These are phyloP conservation scores for Picocystis sp. DNA, from an alignment of 163 green algal genomes.

Conservation along the genomic window DNA sequence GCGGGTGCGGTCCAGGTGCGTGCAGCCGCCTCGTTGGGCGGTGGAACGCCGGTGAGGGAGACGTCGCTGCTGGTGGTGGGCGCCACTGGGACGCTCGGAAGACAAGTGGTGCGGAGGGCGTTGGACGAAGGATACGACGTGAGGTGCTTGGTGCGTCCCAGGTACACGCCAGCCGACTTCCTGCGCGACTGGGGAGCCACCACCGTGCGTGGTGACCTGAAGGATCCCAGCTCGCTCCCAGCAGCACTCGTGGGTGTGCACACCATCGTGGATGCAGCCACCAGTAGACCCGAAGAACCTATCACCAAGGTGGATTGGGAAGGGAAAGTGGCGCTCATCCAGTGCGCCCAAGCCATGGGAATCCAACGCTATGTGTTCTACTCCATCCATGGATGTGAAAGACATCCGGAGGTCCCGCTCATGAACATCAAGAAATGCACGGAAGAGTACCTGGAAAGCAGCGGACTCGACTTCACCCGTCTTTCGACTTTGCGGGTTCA, in stretches of 20 bases:
- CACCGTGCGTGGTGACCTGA: constrained; percentile 75
- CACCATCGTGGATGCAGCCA: constrained; percentile 92
- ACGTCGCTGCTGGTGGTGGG: constrained; percentile 82
- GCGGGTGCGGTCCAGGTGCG: too few relatives aligned
- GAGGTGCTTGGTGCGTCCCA: constrained; percentile 78
- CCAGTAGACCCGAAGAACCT: constrained; percentile 44
- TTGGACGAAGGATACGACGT: constrained; percentile 97
- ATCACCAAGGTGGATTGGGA: constrained; percentile 78
- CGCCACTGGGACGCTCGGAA: constrained; percentile 83
- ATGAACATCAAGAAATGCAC: constrained; percentile 97
- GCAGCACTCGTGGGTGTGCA: constrained; percentile 83
- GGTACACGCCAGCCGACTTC: constrained; percentile 87
- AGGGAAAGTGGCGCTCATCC: constrained; percentile 94
- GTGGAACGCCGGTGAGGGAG: constrained; percentile 29
- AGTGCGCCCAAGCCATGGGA: constrained; percentile 87
- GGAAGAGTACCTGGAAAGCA: constrained; percentile 72
- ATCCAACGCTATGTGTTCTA: constrained; percentile 94
- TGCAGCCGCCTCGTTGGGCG: neutral
- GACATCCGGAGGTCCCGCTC: constrained; percentile 84
- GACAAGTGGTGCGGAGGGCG: constrained; percentile 80
- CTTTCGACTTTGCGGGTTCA: constrained; percentile 68
- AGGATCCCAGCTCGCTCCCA: constrained; percentile 71
- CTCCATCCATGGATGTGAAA: constrained; percentile 89
- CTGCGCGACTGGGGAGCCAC: constrained; percentile 94
- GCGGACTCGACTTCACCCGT: constrained; percentile 78